Conservation (phyloP, 371 early-diverging fungal genomes). For the Rhizopus sp. region DNA sequence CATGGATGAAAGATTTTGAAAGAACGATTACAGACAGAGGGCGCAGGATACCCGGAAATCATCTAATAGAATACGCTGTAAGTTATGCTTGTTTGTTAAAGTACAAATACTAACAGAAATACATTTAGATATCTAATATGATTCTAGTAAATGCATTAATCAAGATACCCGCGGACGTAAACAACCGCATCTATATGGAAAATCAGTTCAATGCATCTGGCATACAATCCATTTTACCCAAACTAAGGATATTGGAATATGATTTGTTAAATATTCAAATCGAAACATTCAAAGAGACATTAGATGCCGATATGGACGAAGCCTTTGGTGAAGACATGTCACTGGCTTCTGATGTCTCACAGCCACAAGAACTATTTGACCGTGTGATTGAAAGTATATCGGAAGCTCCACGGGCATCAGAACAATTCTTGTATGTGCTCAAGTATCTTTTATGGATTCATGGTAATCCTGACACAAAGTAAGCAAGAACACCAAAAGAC, state of each 20-base stretch:
- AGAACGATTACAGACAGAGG: conserved; percentile 59
- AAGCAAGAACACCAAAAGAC: neutral
- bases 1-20: conserved; percentile 75
- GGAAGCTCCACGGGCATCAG: conserved; percentile 65
- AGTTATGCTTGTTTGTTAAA: conserved; percentile 6
- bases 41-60: conserved; percentile 53
- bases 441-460: conserved; percentile 74
- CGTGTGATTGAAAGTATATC: conserved; percentile 59
- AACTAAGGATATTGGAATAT: conserved; percentile 66
- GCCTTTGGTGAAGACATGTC: conserved; percentile 27
- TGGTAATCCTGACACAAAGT: conserved; percentile 63
- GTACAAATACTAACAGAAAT: neutral
- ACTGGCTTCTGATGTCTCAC: conserved; percentile 32
- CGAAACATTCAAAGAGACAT: conserved; percentile 68
- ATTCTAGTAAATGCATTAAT: conserved; percentile 81
- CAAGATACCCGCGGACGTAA: conserved; percentile 68
- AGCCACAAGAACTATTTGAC: conserved; percentile 72
- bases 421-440: conserved; percentile 67
- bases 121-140: conserved; percentile 69
- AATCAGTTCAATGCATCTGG: conserved; percentile 76
- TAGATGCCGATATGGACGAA: conserved; percentile 63
- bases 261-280: conserved; percentile 71
- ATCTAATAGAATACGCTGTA: conserved; percentile 79
- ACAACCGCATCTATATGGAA: conserved; percentile 73
- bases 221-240: conserved; percentile 53